Base-by-base conservation (phyloP, 495 filamentous ascomycete species). In the Daldinia vernicosa region DNA sequence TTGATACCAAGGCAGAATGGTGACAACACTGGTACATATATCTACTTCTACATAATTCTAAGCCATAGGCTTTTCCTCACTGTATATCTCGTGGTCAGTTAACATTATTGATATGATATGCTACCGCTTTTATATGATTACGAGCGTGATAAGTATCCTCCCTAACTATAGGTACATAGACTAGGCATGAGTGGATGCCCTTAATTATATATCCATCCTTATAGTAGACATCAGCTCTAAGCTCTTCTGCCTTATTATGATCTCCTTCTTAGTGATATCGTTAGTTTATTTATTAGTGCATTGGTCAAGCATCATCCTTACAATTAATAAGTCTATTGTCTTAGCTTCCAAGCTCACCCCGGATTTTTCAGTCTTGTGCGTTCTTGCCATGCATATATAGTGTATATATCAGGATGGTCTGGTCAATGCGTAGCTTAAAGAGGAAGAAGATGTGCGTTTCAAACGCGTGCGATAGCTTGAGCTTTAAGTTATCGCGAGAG, bases 391-490 rank as follows among this genome's bases (percentile, higher is more conserved):
- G 22, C 50, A 52, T 15, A 52, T 52, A 51, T 19, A 59, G 22
- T 26, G 30, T 15, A 52, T 52, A 51, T 19, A 59, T 62, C 51
- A 40, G 19, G 22, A 51, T 62, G 43, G 52, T 27, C 33, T 71
- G 63, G 54, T 33, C 50, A 61, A 43, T 59, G 40, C 33, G 40
- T 55, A 33, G 57, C 32, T 27, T 9, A 53, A 33, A 40, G 14
- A 45, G 58, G 52, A 35, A 56, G 40, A 24, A 26, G 30, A 63
- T 60, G 17, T 60, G 47, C 63, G 59, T 67, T 67, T 72, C 69
- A 67, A 63, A 59, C 47, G 40, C 32, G 43, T 47, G 43, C n/a
- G 17, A 47, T 47, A 56, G 22, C 55, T 30, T 57, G 40, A 45
- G 54, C 35, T 60, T n/a, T 24, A 58, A 37, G n/a, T 24, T 51